phyloP scores from a whole-genome alignment of 495 filamentous ascomycete species.

The Podospora didyma region DNA sequence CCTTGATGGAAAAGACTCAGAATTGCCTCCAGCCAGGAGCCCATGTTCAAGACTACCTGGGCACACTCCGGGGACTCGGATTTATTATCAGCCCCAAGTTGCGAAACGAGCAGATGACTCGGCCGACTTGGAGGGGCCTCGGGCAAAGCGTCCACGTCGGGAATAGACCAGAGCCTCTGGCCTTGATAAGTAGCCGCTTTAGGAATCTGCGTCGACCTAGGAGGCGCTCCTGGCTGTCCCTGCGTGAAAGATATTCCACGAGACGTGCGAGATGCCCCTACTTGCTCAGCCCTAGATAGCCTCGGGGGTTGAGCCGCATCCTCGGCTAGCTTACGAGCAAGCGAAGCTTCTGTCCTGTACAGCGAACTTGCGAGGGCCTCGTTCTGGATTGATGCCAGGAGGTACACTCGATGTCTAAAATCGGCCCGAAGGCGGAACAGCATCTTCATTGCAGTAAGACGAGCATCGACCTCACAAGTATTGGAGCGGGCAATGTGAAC shows the following conservation, averaged over 20 bases:
- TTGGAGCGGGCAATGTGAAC: conserved; percentile 56
- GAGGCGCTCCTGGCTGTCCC: conserved; percentile 28
- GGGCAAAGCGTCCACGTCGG: conserved; percentile 49
- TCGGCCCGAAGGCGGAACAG: conserved; percentile 83
- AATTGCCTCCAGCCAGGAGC: conserved; percentile 71
- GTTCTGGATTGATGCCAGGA: conserved; percentile 62
- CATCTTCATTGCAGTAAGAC: conserved; percentile 76
- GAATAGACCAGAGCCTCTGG: conserved; percentile 48
- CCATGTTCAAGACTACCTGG: conserved; percentile 54
- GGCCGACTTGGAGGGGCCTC: conserved; percentile 37
- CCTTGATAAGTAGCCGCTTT: conserved; percentile 31
- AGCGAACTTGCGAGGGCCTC: conserved; percentile 67
- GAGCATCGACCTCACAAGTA: conserved; percentile 58
- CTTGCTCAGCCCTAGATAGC: conserved; percentile 32
- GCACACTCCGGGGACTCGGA: conserved; percentile 14
- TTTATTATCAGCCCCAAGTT: conserved; percentile 5
- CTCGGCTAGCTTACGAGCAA: conserved; percentile 47
- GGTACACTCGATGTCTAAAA: conserved; percentile 64
- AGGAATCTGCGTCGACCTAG: conserved; percentile 33
- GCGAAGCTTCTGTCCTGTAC: conserved; percentile 58
- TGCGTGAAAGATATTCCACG: conserved; percentile 48
- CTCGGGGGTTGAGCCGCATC: conserved; percentile 42
- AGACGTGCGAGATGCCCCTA: conserved; percentile 29
- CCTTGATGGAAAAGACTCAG: conserved; percentile 70
- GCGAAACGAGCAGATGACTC: conserved; percentile 40